These are phyloP conservation scores for Colletotrichum echinochloae DNA, from an alignment of 2,329 filamentous ascomycete species.

Conservation along the genomic window DNA sequence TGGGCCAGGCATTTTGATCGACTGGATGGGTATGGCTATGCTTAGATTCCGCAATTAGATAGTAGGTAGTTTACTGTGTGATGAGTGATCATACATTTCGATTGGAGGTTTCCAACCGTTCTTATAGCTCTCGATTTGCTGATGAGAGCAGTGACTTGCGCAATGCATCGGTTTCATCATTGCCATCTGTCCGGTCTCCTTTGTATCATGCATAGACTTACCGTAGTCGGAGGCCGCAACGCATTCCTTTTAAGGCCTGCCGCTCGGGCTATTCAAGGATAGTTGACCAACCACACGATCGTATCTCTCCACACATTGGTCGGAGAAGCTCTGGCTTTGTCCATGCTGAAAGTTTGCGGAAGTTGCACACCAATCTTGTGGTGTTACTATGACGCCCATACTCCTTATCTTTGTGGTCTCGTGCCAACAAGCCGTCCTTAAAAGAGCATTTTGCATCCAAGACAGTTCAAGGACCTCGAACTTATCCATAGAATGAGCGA, in stretches of 20 bases:
- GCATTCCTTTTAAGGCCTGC: not conserved
- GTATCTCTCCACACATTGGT: not conserved
- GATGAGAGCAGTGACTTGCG: no score
- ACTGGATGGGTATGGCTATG: not conserved
- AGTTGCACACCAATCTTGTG: not conserved
- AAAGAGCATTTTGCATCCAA: not conserved
- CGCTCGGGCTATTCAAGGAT: not conserved
- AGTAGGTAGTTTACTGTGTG: not conserved
- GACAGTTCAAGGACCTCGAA: not conserved
- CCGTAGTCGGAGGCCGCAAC: not conserved
- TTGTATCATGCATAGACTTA: not conserved
- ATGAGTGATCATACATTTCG: not conserved
- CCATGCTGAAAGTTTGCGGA: not conserved
- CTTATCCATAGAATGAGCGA: not conserved
- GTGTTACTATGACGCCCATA: not conserved
- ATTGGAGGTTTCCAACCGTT: not conserved
- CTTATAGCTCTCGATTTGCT: not conserved
- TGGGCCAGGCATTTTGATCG: conserved; percentile 19
- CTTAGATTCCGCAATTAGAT: not conserved
- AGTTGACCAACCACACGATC: not conserved
- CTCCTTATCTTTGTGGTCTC: no score
- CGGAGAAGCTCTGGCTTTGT: conserved; percentile 4
- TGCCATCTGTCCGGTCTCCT: not conserved
- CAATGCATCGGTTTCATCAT: not conserved
- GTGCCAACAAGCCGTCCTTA: not conserved